A percentile compares a stretch with the other conserved stretches of the same genome.
These are phyloP conservation scores for Truncatella angustata DNA, from an alignment of 2,329 filamentous ascomycete species.

Conservation along the genomic window DNA sequence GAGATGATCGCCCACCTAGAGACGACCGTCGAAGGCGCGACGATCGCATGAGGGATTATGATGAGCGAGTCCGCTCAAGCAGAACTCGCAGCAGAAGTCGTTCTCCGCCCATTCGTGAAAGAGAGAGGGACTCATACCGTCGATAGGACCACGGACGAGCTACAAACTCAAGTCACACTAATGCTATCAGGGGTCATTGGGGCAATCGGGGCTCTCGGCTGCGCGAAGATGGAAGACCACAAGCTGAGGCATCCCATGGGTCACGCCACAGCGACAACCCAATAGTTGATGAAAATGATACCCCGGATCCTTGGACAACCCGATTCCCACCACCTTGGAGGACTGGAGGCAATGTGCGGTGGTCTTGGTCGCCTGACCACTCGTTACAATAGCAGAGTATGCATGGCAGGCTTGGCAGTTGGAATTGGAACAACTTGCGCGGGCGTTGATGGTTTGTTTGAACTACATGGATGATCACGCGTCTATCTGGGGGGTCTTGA, in stretches of 20 bases:
- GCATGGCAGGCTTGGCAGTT: too few species aligned
- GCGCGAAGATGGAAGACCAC: background rate
- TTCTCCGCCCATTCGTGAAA: conserved; percentile 38
- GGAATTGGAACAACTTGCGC: too few species aligned
- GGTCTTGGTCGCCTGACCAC: too few species aligned
- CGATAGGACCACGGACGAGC: conserved; percentile 34
- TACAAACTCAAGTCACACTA: background rate
- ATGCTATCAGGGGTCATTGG: too few species aligned
- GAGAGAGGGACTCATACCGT: conserved; percentile 50
- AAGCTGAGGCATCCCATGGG: background rate
- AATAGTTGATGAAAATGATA: too few species aligned
- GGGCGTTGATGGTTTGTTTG: too few species aligned
- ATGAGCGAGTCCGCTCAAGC: conserved; percentile 36
- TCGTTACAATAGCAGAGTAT: too few species aligned
- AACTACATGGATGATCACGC: too few species aligned
- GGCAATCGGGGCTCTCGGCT: background rate
- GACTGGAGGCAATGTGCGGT: too few species aligned
- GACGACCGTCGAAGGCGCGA: conserved; percentile 32
- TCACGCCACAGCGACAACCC: conserved; percentile 10
- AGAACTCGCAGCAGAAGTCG: conserved; percentile 44
- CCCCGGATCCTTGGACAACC: too few species aligned
- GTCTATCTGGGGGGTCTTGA: too few species aligned
- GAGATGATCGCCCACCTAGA: conserved; percentile 26
- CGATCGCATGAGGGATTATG: conserved; percentile 28
- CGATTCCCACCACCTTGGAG: too few species aligned